Conservation (phyloP, 768 basidiomycete genomes). For the Tricholomella constricta region DNA sequence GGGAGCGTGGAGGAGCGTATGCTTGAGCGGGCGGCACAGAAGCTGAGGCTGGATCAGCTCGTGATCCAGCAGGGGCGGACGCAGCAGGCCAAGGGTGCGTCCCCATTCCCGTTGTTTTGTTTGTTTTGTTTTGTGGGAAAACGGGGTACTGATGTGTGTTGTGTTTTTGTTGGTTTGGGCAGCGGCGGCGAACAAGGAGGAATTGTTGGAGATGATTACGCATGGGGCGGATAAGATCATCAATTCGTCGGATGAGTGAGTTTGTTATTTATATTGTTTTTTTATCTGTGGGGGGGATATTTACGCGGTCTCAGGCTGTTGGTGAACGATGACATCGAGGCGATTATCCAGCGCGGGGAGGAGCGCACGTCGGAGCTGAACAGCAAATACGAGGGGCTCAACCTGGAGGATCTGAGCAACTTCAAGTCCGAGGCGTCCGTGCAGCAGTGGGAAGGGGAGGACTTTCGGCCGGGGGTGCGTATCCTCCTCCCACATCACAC, state of each 20-base stretch:
- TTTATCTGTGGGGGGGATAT: not conserved
- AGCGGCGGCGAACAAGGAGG: constrained; percentile 95
- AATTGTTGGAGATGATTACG: constrained; percentile 96
- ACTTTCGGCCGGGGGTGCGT: constrained; percentile 76
- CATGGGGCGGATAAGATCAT: constrained; percentile 98
- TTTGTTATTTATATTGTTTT: constrained; percentile 3
- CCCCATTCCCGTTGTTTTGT: not conserved
- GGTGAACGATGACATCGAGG: constrained; percentile 91
- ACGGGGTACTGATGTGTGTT: constrained; percentile 2
- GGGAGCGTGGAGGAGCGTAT: constrained; percentile 96
- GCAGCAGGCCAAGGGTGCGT: constrained; percentile 73
- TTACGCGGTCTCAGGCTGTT: constrained; percentile 48
- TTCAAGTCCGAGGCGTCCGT: constrained; percentile 94
- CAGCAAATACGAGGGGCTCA: constrained; percentile 89
- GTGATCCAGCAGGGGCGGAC: constrained; percentile 96
- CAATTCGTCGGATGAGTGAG: constrained; percentile 73
- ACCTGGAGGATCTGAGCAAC: constrained; percentile 93
- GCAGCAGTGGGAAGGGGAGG: constrained; percentile 96
- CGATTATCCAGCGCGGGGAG: constrained; percentile 89
- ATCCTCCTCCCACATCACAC: not conserved
- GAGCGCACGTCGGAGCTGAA: constrained; percentile 86
- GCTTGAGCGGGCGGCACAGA: constrained; percentile 93
- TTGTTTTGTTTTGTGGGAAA: not conserved
- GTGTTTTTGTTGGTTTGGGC: too few species aligned
- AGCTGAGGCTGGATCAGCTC: constrained; percentile 90